These are phyloP conservation scores for Syzygium grande DNA, from an alignment of 345 rosid genomes.

Conservation along the genomic window DNA sequence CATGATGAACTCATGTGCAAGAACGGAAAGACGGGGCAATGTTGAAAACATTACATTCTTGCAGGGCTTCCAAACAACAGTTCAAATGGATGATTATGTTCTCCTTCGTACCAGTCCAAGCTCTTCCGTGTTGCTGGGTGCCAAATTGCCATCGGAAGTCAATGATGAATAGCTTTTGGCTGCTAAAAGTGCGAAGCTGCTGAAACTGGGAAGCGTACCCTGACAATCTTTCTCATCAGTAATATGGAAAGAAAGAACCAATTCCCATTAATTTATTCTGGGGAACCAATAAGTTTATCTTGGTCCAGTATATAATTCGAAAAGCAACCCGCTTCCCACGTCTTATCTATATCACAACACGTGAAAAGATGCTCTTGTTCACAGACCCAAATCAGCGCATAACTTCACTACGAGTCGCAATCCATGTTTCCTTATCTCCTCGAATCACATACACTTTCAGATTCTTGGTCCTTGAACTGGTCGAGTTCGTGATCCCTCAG, in stretches of 20 bases:
- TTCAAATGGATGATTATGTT: not conserved
- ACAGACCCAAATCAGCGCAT: not conserved
- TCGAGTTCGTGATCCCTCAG: not conserved
- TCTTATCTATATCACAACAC: not conserved
- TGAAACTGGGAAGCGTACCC: not conserved
- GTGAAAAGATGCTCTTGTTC: not conserved
- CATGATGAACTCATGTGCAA: not conserved
- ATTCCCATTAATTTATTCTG: not conserved
- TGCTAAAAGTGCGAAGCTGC: not conserved
- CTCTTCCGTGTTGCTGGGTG: not conserved
- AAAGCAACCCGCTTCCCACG: not conserved
- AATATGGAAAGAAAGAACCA: not conserved
- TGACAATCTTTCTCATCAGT: not conserved
- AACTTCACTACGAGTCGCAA: not conserved
- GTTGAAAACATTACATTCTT: not conserved
- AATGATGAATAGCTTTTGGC: not conserved
- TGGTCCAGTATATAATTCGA: not conserved
- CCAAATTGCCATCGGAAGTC: not conserved
- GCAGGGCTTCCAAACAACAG: not conserved
- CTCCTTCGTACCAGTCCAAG: not conserved
- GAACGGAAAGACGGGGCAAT: not conserved
- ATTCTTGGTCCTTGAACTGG: not conserved
- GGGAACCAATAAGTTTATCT: not conserved
- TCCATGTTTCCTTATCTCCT: not conserved
- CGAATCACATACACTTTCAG: not conserved